A percentile compares a stretch with the other conserved stretches of the same genome.
phyloP scores from a whole-genome alignment of 2,329 filamentous ascomycete genomes.

The Exserohilum turcica region DNA sequence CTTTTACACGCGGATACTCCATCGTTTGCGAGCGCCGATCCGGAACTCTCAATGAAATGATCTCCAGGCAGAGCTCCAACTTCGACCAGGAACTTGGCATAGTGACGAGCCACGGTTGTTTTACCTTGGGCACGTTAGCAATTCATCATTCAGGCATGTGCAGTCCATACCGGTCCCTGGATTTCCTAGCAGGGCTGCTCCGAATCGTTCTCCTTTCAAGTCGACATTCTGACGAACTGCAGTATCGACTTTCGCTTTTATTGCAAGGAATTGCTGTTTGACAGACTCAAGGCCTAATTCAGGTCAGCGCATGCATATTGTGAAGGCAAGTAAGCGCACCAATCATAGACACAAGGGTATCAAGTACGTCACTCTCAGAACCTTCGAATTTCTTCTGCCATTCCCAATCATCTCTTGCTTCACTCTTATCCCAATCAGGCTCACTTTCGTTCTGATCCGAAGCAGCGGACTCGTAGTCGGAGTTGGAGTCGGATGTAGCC shows the following conservation, averaged over 20 bases:
- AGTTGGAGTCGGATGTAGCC: not conserved
- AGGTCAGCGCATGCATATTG: not conserved
- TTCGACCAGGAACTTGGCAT: constrained; percentile 67
- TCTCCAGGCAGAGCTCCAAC: constrained; percentile 66
- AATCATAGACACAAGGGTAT: constrained; percentile 71
- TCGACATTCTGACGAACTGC: constrained; percentile 62
- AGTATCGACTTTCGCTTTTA: constrained; percentile 68
- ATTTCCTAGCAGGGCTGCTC: constrained; percentile 70
- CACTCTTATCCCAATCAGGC: constrained; percentile 26
- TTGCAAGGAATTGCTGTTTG: constrained; percentile 65
- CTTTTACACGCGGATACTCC: constrained; percentile 65
- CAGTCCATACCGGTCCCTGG: constrained; percentile 68
- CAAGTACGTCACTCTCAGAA: constrained; percentile 60
- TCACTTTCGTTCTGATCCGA: not conserved
- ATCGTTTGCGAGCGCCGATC: constrained; percentile 66
- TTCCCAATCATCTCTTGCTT: constrained; percentile 63
- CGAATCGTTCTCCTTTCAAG: constrained; percentile 64
- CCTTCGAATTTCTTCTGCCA: constrained; percentile 61
- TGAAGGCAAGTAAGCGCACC: constrained; percentile 47
- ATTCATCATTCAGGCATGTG: not conserved
- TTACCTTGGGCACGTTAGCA: constrained; percentile 55
- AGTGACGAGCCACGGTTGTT: constrained; percentile 75
- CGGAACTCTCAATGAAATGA: constrained; percentile 69
- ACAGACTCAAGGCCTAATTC: constrained; percentile 63
- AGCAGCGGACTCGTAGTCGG: not conserved